These are phyloP conservation scores for Salvia sclarea DNA, from an alignment of 305 asterid species.

Conservation along the genomic window DNA sequence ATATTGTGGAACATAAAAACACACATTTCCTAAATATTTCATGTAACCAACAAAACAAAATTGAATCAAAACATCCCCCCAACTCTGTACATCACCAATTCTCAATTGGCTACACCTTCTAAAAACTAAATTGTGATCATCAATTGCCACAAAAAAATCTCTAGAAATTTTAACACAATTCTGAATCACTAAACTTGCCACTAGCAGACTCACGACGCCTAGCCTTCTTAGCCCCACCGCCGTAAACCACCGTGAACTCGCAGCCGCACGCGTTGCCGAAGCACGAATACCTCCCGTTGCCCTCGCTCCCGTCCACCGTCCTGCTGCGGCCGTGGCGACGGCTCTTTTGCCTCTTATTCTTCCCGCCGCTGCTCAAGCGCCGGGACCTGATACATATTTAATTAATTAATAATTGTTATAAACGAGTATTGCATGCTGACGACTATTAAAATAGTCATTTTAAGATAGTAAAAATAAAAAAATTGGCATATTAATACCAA, in stretches of 20 bases:
- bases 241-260: conserved; percentile 49
- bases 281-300: conserved; percentile 39
- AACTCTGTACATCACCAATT: background rate
- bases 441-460: no score
- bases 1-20: no score
- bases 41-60: background rate
- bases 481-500: no score
- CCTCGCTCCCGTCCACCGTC: conserved; percentile 13
- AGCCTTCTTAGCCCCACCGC: conserved; percentile 39
- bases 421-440: no score
- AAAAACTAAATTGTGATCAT: background rate
- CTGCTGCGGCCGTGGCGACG: conserved; percentile 17
- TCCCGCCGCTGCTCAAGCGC: conserved; percentile 18
- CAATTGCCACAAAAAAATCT: background rate
- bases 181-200: conserved; percentile 27
- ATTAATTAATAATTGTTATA: no score
- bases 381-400: no score
- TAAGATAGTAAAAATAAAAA: no score
- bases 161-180: conserved; percentile 15
- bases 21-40: no score
- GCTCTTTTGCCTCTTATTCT: conserved; percentile 14
- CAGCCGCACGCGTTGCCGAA: conserved; percentile 50
- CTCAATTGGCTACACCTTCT: background rate
- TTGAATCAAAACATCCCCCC: background rate
- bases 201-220: conserved; percentile 8